A percentile compares a stretch with the other conserved stretches of the same genome.
phyloP scores from a whole-genome alignment of 2,329 filamentous ascomycete species.

The Westerdykella sp. region DNA sequence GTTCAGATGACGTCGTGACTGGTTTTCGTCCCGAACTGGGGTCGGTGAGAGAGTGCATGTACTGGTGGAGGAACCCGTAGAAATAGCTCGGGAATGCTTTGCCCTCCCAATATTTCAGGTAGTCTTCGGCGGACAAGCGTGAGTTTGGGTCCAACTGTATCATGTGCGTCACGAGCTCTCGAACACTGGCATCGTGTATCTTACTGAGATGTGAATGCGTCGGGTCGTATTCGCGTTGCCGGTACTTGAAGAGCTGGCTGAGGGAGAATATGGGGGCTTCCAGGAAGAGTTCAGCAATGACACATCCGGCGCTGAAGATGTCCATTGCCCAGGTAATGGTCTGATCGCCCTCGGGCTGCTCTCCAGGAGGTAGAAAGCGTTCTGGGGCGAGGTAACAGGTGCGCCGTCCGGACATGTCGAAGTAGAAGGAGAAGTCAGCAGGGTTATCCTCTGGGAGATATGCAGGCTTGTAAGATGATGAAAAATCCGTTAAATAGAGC shows the following conservation, averaged over 20 bases:
- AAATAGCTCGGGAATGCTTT: conserved; percentile 97
- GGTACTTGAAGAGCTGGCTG: conserved; percentile 91
- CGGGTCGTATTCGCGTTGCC: conserved; percentile 86
- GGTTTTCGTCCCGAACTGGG: conserved; percentile 72
- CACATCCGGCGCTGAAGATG: conserved; percentile 92
- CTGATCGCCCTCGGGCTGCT: conserved; percentile 57
- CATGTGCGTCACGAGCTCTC: conserved; percentile 91
- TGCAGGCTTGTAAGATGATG: conserved; percentile 88
- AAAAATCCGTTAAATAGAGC: conserved; percentile 97
- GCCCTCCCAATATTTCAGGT: conserved; percentile 82
- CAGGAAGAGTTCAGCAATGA: conserved; percentile 92
- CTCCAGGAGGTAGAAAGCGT: conserved; percentile 69
- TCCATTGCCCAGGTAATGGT: conserved; percentile 91
- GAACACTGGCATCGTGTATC: conserved; percentile 80
- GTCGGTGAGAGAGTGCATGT: conserved; percentile 94
- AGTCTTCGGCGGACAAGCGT: conserved; percentile 88
- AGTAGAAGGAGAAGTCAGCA: conserved; percentile 95
- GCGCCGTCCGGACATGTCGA: conserved; percentile 82
- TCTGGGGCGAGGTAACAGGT: conserved; percentile 96
- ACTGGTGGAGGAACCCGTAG: conserved; percentile 94
- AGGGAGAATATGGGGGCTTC: conserved; percentile 97
- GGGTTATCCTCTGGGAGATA: conserved; percentile 94
- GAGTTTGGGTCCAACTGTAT: conserved; percentile 89
- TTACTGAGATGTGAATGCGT: conserved; percentile 72
- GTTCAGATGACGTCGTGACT: conserved; percentile 61